Evolutionary conservation across 2,329 filamentous ascomycete genomes (phyloP), one percentile per base, ranked within the genome.

Genomic region (Capronia americana): DNA sequence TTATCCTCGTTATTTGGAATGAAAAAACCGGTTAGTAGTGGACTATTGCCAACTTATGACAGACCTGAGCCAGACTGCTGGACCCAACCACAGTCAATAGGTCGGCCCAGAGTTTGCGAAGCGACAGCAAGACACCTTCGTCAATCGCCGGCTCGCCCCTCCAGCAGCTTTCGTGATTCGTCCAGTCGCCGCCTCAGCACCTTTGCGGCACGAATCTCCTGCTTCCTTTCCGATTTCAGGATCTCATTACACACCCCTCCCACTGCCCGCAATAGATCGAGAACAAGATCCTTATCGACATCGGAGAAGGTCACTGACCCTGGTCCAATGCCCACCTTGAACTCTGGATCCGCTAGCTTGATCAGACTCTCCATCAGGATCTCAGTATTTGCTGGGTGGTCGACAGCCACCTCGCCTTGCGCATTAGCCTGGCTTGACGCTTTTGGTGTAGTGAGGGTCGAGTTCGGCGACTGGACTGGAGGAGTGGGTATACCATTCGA

Each of bases 151-250:
- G 84, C 66, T 44, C 88, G 80, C 4, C 91, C 92, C 71, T 94
- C 91, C 32, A 96, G 81, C 3, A 92, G 85, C 60, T 86, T 84
- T 66, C 88, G 87, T 4, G 92, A 93, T 60, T 88, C 86, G 71
- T 96, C 92, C 58, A 97, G 84, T 71, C 90, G 84, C 69, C 90
- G 82, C 66, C 92, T 83, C 77, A 91, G 88, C 66, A 89, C 82
- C 62, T 88, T 83, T 57, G 66, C 71, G 84, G 85, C 65, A 90
- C 88, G 56, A 85, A 81, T 44, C 69, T 88, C 82, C 65, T 88
- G 81, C 66, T 89, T 82, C 77, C 88, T 87, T 71, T 87, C 81
- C 57, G 72, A 83, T 83, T 65, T 84, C 79, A 70, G 79, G 76
- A 78, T 28, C 74, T 73, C 73, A 86, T 85, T 66, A 87, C 84